A percentile compares a stretch with the other conserved stretches of the same genome.
Conservation (phyloP, 768 basidiomycete species). For the Hygrophorus pudorinus region DNA sequence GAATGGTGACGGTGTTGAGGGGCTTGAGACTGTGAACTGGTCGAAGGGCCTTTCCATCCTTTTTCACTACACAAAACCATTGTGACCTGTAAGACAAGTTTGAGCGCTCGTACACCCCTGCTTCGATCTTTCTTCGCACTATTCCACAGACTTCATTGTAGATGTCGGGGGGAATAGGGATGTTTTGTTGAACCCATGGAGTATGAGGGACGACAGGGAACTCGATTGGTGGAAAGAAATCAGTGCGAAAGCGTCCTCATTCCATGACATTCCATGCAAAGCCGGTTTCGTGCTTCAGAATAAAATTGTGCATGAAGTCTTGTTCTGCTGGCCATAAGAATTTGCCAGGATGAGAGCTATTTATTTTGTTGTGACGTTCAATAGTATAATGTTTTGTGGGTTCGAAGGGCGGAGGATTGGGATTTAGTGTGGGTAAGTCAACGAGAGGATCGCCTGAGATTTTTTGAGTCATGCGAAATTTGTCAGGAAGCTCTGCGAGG, state of each 20-base stretch:
- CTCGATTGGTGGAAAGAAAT: slow-evolving; percentile 23
- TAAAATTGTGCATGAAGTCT: no score
- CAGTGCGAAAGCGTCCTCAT: slow-evolving; percentile 12
- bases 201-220: slow-evolving; percentile 26
- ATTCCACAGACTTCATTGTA: slow-evolving; percentile 22
- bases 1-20: slow-evolving; percentile 26
- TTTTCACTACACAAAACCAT: slow-evolving; percentile 33
- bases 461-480: no score
- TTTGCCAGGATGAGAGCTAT: no score
- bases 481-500: no score
- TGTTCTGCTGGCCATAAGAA: no score
- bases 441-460: slow-evolving; percentile 10
- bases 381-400: no score
- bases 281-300: no score
- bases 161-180: slow-evolving; percentile 23
- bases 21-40: slow-evolving; percentile 28
- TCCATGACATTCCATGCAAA: slow-evolving; percentile 23
- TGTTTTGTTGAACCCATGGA: slow-evolving; percentile 21
- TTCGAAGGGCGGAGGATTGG: no score
- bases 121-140: slow-evolving; percentile 23
- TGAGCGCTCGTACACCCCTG: slow-evolving; percentile 30
- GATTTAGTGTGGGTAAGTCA: no score
- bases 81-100: slow-evolving; percentile 26
- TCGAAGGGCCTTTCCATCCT: slow-evolving; percentile 23
- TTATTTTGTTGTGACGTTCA: no score